Evolutionary conservation across 2,329 filamentous ascomycete genomes (phyloP).

Genomic region (Xylariaceae sp.): DNA sequence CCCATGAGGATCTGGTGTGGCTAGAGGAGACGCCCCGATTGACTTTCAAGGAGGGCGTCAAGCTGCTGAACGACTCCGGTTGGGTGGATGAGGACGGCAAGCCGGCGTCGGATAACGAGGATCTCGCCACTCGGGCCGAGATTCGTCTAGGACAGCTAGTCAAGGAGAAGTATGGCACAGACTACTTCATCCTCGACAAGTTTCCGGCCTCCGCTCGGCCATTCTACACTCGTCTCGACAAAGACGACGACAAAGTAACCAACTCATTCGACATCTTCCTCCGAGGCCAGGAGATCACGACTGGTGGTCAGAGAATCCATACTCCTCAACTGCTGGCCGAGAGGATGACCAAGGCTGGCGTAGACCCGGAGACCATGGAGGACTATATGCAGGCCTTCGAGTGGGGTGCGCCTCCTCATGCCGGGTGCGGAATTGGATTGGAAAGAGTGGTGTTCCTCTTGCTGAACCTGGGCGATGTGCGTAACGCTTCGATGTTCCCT

Average conservation of each 20-base stretch:
- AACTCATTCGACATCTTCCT: conserved; percentile 96
- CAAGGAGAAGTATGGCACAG: conserved; percentile 79
- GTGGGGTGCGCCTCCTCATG: conserved; percentile 82
- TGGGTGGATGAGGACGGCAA: conserved; percentile 75
- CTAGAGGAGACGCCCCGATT: conserved; percentile 79
- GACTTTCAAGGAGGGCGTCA: conserved; percentile 71
- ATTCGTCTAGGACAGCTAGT: conserved; percentile 79
- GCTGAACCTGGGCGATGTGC: conserved; percentile 81
- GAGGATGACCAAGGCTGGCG: conserved; percentile 69
- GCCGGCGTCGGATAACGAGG: conserved; percentile 64
- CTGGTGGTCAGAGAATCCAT: conserved; percentile 89
- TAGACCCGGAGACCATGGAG: conserved; percentile 77
- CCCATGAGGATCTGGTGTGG: conserved; percentile 81
- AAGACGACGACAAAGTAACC: conserved; percentile 49
- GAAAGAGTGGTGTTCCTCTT: conserved; percentile 85
- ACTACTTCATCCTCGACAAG: conserved; percentile 93
- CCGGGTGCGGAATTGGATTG: conserved; percentile 82
- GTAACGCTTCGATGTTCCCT: conserved; percentile 80
- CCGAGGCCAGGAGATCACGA: conserved; percentile 86
- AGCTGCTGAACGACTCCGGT: conserved; percentile 73
- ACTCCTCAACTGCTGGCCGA: conserved; percentile 67
- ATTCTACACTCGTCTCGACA: conserved; percentile 86
- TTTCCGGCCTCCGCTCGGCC: conserved; percentile 80
- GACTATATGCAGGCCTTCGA: conserved; percentile 88
- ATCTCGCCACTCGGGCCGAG: conserved; percentile 80